These are phyloP conservation scores for Phytophthora boehmeriae DNA, from an alignment of 352 stramenopile species.

Conservation along the genomic window DNA sequence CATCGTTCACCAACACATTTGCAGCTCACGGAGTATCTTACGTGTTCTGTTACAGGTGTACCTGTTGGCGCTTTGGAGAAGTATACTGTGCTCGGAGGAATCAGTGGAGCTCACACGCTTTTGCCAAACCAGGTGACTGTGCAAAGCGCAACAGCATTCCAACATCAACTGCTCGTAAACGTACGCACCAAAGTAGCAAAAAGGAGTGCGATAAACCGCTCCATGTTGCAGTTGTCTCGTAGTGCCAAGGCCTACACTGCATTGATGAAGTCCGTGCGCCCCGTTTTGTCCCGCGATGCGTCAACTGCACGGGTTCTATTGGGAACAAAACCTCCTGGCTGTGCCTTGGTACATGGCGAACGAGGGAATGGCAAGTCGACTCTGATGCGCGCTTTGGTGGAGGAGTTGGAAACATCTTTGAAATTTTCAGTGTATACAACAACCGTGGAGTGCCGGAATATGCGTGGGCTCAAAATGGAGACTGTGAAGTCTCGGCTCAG, in stretches of 20 bases:
- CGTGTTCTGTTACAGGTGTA: constrained; percentile 38
- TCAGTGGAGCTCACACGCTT: constrained; percentile 32
- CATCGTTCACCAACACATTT: not conserved
- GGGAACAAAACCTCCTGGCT: constrained; percentile 61
- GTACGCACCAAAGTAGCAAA: constrained; percentile 8
- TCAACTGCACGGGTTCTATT: constrained; percentile 62
- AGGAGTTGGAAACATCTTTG: constrained; percentile 38
- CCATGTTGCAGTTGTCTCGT: constrained; percentile 45
- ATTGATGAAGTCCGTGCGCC: constrained; percentile 50
- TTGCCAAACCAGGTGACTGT: constrained; percentile 39
- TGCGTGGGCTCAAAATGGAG: constrained; percentile 89
- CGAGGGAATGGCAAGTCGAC: constrained; percentile 84
- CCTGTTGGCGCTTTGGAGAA: constrained; percentile 62
- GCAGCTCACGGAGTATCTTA: constrained; percentile 4
- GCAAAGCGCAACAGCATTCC: constrained; percentile 25
- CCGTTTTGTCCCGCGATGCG: constrained; percentile 57
- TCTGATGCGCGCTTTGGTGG: constrained; percentile 52
- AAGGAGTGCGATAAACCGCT: constrained; percentile 27
- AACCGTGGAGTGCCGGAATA: constrained; percentile 66
- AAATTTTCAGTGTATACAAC: constrained; percentile 50
- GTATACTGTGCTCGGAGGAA: constrained; percentile 56
- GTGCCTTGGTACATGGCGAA: constrained; percentile 72
- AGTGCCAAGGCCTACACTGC: constrained; percentile 48
- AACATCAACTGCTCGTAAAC: constrained; percentile 33
- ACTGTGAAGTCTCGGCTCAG: constrained; percentile 71